Evolutionary conservation across 345 rosid species (phyloP).

Genomic region (Sonneratia caseolaris): DNA sequence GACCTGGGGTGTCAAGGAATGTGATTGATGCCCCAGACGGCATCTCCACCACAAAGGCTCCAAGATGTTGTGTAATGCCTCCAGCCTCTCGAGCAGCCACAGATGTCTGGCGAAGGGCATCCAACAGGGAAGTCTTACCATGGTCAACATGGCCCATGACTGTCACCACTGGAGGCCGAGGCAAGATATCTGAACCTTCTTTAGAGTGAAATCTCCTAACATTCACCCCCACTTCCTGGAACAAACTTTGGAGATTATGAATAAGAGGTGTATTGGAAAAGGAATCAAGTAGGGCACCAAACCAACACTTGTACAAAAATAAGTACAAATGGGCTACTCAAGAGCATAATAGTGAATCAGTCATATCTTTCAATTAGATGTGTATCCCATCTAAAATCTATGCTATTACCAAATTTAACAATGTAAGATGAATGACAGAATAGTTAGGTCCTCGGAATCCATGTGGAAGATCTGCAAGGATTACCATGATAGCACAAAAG

Average conservation of each 20-base stretch:
- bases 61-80: conserved; percentile 95
- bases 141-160: conserved; percentile 99
- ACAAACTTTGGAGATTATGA: neutral
- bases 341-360: neutral
- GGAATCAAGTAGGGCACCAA: neutral
- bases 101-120: conserved; percentile 77
- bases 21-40: conserved; percentile 80
- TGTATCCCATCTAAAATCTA: neutral
- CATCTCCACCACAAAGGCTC: conserved; percentile 89
- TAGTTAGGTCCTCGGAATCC: neutral
- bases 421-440: neutral
- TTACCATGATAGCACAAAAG: neutral
- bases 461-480: neutral
- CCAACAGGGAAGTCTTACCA: conserved; percentile 88
- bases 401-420: neutral
- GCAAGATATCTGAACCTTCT: conserved; percentile 55
- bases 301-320: neutral
- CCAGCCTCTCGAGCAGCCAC: conserved; percentile 93
- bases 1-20: conserved; percentile 91
- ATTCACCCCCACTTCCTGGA: conserved; percentile 69
- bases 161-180: conserved; percentile 77
- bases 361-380: neutral
- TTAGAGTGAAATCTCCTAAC: conserved; percentile 62
- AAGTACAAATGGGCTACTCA: neutral
- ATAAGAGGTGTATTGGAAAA: neutral